Conservation (phyloP, 2,329 filamentous ascomycete genomes). For the Trichophyton schoenleinii region DNA sequence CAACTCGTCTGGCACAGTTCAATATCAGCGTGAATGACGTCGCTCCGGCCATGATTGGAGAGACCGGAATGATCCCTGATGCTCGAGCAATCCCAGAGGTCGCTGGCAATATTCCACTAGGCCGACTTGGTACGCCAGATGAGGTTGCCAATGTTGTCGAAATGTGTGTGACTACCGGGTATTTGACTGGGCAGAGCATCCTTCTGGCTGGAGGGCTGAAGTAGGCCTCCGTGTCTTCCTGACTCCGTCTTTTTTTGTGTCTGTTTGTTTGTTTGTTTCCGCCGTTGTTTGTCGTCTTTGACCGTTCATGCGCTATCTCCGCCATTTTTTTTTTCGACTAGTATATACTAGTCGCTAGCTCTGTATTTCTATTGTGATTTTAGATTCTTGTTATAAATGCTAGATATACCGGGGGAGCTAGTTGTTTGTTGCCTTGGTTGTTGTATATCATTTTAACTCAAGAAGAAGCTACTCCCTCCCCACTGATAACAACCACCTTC, state of each 20-base stretch:
- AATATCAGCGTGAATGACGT: constrained; percentile 57
- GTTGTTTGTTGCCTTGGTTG: neutral
- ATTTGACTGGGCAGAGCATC: constrained; percentile 46
- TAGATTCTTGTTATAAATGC: neutral
- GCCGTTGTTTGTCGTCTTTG: neutral
- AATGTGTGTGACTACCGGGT: constrained; percentile 50
- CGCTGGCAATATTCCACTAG: constrained; percentile 47
- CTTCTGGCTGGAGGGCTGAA: constrained; percentile 43
- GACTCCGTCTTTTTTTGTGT: neutral
- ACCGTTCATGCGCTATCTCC: neutral
- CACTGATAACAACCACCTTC: constrained; percentile 38
- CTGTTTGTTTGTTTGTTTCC: neutral
- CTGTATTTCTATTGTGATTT: neutral
- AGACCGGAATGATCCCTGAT: constrained; percentile 50
- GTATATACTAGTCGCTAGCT: neutral
- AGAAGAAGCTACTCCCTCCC: neutral
- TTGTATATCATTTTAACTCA: neutral
- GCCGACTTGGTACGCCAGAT: constrained; percentile 44
- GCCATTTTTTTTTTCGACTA: too few species aligned
- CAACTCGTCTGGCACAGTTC: constrained; percentile 45
- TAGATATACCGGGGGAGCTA: neutral
- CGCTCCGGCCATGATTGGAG: constrained; percentile 56
- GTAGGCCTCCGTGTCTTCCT: constrained; percentile 16
- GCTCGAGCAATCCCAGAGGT: constrained; percentile 47
- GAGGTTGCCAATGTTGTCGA: constrained; percentile 50